Conservation (phyloP, 2,329 filamentous ascomycete genomes). For the Microcyclospora tardicrescens region DNA sequence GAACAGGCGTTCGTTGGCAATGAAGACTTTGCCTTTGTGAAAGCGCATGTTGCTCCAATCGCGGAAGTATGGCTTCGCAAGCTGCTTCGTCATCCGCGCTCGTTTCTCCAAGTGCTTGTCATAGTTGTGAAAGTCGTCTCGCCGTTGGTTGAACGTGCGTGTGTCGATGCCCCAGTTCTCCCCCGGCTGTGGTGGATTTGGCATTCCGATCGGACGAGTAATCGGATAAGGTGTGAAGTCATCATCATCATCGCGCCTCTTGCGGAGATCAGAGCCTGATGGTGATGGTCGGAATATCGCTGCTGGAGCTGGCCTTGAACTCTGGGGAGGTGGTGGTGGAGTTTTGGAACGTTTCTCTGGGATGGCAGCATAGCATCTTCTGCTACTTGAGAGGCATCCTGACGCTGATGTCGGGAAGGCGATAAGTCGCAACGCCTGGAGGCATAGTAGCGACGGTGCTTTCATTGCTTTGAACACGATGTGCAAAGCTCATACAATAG, state of each 20-base stretch:
- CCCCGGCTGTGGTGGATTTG: conserved; percentile 56
- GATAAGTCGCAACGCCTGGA: conserved; percentile 17
- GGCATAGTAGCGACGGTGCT: conserved; percentile 17
- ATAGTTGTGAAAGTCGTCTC: conserved; percentile 71
- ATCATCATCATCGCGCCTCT: conserved; percentile 16
- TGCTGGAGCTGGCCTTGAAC: conserved; percentile 2
- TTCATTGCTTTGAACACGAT: conserved; percentile 12
- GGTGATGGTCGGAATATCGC: conserved; percentile 6
- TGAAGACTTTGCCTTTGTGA: conserved; percentile 77
- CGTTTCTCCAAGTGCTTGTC: conserved; percentile 70
- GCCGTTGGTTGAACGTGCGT: conserved; percentile 53
- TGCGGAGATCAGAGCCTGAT: conserved; percentile 9
- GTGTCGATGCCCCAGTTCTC: conserved; percentile 70
- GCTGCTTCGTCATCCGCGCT: conserved; percentile 60
- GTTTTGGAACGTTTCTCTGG: conserved; percentile 4
- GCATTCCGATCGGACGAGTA: conserved; percentile 69
- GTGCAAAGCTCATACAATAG: too few relatives aligned
- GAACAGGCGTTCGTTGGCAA: conserved; percentile 75
- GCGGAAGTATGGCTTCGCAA: conserved; percentile 83
- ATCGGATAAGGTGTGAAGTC: conserved; percentile 42
- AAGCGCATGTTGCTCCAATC: conserved; percentile 84
- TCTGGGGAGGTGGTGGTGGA: conserved; percentile 7
- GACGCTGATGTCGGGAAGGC: conserved; percentile 7
- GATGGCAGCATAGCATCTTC: conserved; percentile 13
- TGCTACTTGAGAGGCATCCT: conserved; percentile 1